phyloP scores from a whole-genome alignment of 2,329 filamentous ascomycete genomes.

The Paraphoma sp. region DNA sequence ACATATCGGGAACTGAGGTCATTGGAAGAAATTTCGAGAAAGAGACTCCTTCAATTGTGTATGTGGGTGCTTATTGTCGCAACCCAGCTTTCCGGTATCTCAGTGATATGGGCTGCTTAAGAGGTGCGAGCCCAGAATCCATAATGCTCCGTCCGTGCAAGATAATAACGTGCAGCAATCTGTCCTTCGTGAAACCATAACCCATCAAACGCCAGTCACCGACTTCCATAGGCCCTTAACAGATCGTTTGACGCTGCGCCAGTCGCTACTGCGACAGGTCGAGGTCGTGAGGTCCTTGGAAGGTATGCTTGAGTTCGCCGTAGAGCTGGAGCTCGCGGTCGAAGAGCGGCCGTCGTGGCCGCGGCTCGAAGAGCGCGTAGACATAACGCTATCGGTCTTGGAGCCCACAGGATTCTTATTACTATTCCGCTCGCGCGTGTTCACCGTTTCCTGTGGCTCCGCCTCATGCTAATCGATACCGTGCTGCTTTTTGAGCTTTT shows the following conservation, averaged over 20 bases:
- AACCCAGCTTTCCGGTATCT: slow-evolving; percentile 21
- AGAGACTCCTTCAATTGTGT: slow-evolving; percentile 13
- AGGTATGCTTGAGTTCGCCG: slow-evolving; percentile 28
- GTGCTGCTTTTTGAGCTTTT: slow-evolving; percentile 96
- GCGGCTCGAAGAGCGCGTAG: slow-evolving; percentile 33
- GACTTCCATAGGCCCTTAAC: slow-evolving; percentile 42
- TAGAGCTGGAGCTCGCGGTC: slow-evolving; percentile 31
- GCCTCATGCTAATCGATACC: slow-evolving; percentile 83
- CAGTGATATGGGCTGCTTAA: slow-evolving; percentile 17
- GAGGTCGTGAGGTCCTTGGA: slow-evolving; percentile 20
- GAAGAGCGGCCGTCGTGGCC: slow-evolving; percentile 26
- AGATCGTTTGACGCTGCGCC: slow-evolving; percentile 39
- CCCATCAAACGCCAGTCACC: slow-evolving; percentile 42
- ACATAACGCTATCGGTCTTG: slow-evolving; percentile 38
- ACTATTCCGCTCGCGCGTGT: slow-evolving; percentile 37
- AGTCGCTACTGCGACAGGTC: slow-evolving; percentile 39
- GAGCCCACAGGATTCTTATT: slow-evolving; percentile 46
- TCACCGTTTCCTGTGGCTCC: slow-evolving; percentile 56
- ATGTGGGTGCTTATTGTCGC: slow-evolving; percentile 16
- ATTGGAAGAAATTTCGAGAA: not conserved
- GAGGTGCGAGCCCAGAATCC: slow-evolving; percentile 11
- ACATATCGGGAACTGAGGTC: not conserved
- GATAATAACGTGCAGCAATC: slow-evolving; percentile 23
- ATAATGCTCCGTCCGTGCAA: slow-evolving; percentile 13
- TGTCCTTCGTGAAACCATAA: slow-evolving; percentile 31